These are phyloP conservation scores for Cercospora sesami DNA, from an alignment of 2,329 filamentous ascomycete species.

Conservation along the genomic window DNA sequence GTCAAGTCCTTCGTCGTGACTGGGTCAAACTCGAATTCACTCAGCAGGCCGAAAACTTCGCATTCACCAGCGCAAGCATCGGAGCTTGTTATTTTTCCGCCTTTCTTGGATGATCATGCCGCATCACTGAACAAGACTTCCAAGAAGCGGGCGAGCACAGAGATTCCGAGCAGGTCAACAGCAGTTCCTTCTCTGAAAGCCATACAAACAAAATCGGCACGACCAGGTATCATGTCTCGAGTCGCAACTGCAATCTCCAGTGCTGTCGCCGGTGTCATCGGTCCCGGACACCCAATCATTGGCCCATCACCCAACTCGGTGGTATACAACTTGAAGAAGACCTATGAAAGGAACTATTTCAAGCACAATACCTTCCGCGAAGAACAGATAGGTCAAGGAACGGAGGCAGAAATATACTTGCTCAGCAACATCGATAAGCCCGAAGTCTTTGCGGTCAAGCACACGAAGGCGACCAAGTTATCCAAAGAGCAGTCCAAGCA, in stretches of 20 bases:
- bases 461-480: not conserved
- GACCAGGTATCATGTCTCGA: conserved; percentile 1
- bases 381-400: not conserved
- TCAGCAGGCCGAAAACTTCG: not conserved
- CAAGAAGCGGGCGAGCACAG: not conserved
- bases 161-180: not conserved
- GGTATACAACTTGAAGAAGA: not conserved
- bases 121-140: not conserved
- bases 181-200: not conserved
- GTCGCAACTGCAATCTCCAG: not conserved
- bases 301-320: not conserved
- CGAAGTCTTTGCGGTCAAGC: not conserved
- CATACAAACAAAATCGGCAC: not conserved
- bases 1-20: not conserved
- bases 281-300: not conserved
- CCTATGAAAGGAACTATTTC: conserved; percentile 4
- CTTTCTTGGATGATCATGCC: not conserved
- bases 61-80: not conserved
- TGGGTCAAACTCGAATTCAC: not conserved
- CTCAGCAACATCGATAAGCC: not conserved
- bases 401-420: not conserved
- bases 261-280: not conserved
- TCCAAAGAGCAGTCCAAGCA: not conserved
- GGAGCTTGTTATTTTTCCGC: not conserved
- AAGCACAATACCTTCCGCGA: conserved; percentile 4